These are phyloP conservation scores for Periconia digitata DNA, from an alignment of 2,329 filamentous ascomycete species.

Conservation along the genomic window DNA sequence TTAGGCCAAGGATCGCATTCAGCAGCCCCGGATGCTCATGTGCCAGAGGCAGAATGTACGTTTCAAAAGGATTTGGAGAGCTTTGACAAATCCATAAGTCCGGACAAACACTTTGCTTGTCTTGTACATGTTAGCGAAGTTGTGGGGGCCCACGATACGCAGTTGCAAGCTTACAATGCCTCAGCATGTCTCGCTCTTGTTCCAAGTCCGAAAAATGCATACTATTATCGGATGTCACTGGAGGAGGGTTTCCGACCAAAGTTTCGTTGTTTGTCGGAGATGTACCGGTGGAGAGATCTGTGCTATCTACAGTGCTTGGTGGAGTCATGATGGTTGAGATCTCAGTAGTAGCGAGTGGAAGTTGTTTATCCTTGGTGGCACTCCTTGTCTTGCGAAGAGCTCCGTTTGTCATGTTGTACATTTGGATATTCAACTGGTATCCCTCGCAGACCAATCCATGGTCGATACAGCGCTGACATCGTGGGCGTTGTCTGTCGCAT, in stretches of 20 bases:
- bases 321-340: neutral
- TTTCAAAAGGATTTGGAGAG: conserved; percentile 11
- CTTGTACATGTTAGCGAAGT: neutral
- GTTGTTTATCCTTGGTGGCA: neutral
- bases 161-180: conserved; percentile 2
- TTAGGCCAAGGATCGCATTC: conserved; percentile 11
- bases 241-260: neutral
- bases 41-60: conserved; percentile 14
- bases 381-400: conserved; percentile 4
- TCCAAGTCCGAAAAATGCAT: conserved; percentile 1
- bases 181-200: conserved; percentile 2
- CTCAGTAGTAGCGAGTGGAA: neutral
- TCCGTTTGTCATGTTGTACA: conserved; percentile 9
- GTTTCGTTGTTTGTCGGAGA: neutral
- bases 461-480: conserved; percentile 11
- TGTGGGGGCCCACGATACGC: neutral
- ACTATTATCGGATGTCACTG: neutral
- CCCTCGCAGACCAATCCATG: conserved; percentile 17
- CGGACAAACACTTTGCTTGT: conserved; percentile 7
- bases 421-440: conserved; percentile 14
- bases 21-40: conserved; percentile 10
- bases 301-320: neutral
- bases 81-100: conserved; percentile 4
- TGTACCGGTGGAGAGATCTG: neutral
- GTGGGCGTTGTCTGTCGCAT: conserved; percentile 14